phyloP scores from a whole-genome alignment of 129 eudicot species.

The Chrysanthemum lavandulifolium region DNA sequence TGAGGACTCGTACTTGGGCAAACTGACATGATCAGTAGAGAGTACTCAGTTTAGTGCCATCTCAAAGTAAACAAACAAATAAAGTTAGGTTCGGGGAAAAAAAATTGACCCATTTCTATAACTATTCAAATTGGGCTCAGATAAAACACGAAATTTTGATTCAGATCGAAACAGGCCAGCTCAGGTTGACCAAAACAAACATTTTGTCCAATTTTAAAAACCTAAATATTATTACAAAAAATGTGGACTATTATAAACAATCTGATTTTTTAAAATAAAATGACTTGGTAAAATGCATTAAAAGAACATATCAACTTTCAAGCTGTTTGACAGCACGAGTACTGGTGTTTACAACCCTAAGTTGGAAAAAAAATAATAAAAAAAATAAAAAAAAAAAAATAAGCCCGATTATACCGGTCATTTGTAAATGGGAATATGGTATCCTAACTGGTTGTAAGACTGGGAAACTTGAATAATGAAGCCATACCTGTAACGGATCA shows the following conservation, averaged over 20 bases:
- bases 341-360: too few species aligned
- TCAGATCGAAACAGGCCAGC: background rate
- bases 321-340: background rate
- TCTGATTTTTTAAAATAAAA: background rate
- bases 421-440: background rate
- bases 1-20: constrained; percentile 82
- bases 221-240: background rate
- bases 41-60: background rate
- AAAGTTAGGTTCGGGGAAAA: too few species aligned
- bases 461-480: background rate
- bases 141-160: background rate
- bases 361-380: too few species aligned
- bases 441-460: background rate
- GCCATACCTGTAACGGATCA: constrained; percentile 82
- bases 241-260: background rate
- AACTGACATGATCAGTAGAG: constrained; percentile 33
- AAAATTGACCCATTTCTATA: too few species aligned
- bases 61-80: background rate
- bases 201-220: background rate
- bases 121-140: too few species aligned
- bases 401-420: background rate
- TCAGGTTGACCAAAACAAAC: background rate
- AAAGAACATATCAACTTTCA: background rate
- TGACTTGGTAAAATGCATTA: background rate
- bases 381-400: too few species aligned